Evolutionary conservation across 2,329 filamentous ascomycete genomes (phyloP).

Genomic region (Teratosphaeria nubilosa): DNA sequence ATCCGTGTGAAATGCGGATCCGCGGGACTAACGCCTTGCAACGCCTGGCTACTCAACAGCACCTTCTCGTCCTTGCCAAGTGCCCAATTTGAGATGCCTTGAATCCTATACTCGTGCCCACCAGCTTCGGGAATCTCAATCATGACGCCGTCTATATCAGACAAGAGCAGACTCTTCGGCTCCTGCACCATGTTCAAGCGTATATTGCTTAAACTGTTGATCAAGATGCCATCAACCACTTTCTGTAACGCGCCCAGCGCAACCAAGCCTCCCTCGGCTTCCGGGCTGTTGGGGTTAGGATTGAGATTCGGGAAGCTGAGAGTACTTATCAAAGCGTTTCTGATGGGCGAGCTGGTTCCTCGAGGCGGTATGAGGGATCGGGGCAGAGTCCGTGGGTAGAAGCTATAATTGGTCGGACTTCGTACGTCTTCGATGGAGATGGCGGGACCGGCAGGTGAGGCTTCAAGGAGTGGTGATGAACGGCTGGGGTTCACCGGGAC

Average conservation of each 20-base stretch:
- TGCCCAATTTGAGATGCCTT: conserved; percentile 68
- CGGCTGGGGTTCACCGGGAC: conserved; percentile 42
- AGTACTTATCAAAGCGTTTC: conserved; percentile 60
- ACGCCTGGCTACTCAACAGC: conserved; percentile 63
- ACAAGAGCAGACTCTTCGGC: conserved; percentile 29
- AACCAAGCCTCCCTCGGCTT: conserved; percentile 1
- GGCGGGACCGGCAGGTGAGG: conserved; percentile 41
- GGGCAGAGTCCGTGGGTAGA: conserved; percentile 90
- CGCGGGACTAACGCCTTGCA: conserved; percentile 56
- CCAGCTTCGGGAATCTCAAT: conserved; percentile 23
- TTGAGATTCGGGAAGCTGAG: conserved; percentile 51
- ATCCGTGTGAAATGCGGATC: conserved; percentile 79
- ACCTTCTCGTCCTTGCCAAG: conserved; percentile 83
- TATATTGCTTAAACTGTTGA: conserved; percentile 52
- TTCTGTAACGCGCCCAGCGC: conserved; percentile 42
- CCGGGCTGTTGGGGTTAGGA: not conserved
- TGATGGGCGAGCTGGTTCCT: conserved; percentile 65
- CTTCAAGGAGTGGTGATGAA: conserved; percentile 42
- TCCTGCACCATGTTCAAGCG: conserved; percentile 60
- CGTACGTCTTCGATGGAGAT: conserved; percentile 44
- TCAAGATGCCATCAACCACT: conserved; percentile 47
- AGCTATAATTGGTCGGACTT: conserved; percentile 66
- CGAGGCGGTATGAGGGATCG: conserved; percentile 61
- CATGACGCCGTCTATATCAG: conserved; percentile 15
- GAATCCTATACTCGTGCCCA: conserved; percentile 55